Conservation (phyloP, 2,329 filamentous ascomycete species). For the Penicillium frequentans region DNA sequence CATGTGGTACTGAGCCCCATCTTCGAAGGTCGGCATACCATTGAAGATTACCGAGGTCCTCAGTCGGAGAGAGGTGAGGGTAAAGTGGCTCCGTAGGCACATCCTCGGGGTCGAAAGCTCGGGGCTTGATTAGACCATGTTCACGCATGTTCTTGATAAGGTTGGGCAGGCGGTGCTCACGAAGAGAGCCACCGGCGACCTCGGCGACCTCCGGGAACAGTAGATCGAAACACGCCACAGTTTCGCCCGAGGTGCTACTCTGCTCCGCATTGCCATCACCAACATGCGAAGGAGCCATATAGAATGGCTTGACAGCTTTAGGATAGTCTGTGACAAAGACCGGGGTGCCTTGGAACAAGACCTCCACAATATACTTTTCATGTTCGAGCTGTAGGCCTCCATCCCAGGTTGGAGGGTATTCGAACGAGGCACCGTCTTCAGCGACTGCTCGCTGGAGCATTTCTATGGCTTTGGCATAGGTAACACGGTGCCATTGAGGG, state of each 20-base stretch:
- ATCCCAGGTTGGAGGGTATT: conserved; percentile 68
- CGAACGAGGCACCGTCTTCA: conserved; percentile 57
- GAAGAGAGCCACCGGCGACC: conserved; percentile 83
- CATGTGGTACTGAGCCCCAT: conserved; percentile 89
- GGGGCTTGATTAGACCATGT: conserved; percentile 58
- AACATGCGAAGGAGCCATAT: conserved; percentile 63
- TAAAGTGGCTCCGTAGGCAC: conserved; percentile 26
- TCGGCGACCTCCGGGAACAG: conserved; percentile 84
- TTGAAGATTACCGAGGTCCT: conserved; percentile 57
- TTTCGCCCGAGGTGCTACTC: conserved; percentile 38
- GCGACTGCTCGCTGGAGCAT: conserved; percentile 61
- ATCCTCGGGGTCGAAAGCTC: conserved; percentile 19
- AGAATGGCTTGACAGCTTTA: conserved; percentile 87
- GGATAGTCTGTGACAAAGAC: conserved; percentile 95
- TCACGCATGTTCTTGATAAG: conserved; percentile 70
- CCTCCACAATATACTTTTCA: conserved; percentile 79
- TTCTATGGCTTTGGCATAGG: conserved; percentile 76
- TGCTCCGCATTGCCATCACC: conserved; percentile 3
- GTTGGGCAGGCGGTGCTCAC: conserved; percentile 72
- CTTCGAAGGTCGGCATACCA: conserved; percentile 89
- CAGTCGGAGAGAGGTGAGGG: conserved; percentile 37
- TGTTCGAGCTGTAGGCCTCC: conserved; percentile 84
- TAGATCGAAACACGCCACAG: conserved; percentile 88
- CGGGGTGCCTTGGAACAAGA: conserved; percentile 64
- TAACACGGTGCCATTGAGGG: conserved; percentile 72